Percentiles rank a stretch among this genome's conserved stretches.
Conservation (phyloP, 768 basidiomycete species). For the Gautieria morchelliformis region DNA sequence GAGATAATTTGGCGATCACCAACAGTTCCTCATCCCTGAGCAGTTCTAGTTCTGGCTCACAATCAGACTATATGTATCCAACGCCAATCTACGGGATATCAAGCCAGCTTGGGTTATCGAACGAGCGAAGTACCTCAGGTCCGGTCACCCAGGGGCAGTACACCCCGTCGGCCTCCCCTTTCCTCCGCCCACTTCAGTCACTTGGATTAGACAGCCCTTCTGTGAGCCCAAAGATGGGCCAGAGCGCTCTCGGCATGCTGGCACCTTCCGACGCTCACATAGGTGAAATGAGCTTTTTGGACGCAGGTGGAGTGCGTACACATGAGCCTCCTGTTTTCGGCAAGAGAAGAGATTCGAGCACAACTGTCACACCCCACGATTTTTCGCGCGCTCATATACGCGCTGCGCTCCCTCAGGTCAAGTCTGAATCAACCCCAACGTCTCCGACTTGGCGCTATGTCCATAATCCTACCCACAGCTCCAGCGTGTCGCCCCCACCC, state of each 20-base stretch:
- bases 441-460: constrained; percentile 3
- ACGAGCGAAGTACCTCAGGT: not conserved
- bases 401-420: constrained; percentile 2
- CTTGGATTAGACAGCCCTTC: constrained; percentile 22
- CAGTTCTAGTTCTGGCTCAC: not conserved
- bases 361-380: constrained; percentile 4
- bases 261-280: not conserved
- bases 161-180: constrained; percentile 71
- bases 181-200: constrained; percentile 68
- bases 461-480: not conserved
- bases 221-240: constrained; percentile 2
- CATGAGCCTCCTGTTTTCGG: not conserved
- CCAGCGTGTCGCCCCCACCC: not conserved
- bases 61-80: not conserved
- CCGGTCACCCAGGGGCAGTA: not conserved
- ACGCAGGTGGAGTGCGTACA: not conserved
- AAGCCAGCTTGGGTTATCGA: not conserved
- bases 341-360: constrained; percentile 5
- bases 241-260: not conserved
- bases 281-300: not conserved
- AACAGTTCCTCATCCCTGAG: not conserved
- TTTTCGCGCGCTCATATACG: not conserved
- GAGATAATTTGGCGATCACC: not conserved
- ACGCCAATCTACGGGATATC: not conserved
- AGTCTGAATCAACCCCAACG: constrained; percentile 7